phyloP scores from a whole-genome alignment of 345 rosid species.

The Citrus reticulata region DNA sequence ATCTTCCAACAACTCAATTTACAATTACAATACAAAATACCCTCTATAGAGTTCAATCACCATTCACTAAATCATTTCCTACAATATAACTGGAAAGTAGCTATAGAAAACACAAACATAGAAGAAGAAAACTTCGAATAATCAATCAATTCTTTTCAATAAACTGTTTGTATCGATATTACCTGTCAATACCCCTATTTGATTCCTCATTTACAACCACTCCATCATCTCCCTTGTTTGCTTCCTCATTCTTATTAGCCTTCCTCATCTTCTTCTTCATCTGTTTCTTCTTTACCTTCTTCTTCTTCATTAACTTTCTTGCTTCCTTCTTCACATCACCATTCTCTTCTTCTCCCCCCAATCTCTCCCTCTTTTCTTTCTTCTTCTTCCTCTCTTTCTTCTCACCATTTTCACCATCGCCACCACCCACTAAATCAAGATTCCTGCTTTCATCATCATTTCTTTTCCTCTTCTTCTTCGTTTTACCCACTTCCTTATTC shows the following conservation, averaged over 20 bases:
- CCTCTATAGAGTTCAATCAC: background rate
- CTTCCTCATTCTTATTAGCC: constrained; percentile 16
- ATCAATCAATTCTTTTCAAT: background rate
- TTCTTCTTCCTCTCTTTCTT: constrained; percentile 23
- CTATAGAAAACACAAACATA: background rate
- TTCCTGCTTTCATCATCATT: constrained; percentile 13
- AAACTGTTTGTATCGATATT: background rate
- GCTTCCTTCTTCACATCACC: constrained; percentile 6
- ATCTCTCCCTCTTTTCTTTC: constrained; percentile 15
- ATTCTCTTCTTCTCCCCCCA: constrained; percentile 31
- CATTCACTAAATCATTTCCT: background rate
- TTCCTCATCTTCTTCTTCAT: constrained; percentile 10
- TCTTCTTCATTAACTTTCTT: constrained; percentile 8
- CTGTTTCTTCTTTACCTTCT: constrained; percentile 6
- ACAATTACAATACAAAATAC: background rate
- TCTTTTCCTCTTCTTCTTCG: constrained; percentile 19
- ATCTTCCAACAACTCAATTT: background rate
- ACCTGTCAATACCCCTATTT: constrained; percentile 26
- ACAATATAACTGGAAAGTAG: background rate
- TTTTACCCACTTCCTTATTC: constrained; percentile 1
- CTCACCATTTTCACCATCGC: constrained; percentile 18
- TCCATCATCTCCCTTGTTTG: constrained; percentile 22
- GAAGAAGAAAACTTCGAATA: background rate
- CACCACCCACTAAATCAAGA: background rate
- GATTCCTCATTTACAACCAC: constrained; percentile 15